A percentile compares a stretch with the other conserved stretches of the same genome.
Evolutionary conservation across 225 moss, liverwort and hornwort genomes (phyloP).

Genomic region (Asterella californica): DNA sequence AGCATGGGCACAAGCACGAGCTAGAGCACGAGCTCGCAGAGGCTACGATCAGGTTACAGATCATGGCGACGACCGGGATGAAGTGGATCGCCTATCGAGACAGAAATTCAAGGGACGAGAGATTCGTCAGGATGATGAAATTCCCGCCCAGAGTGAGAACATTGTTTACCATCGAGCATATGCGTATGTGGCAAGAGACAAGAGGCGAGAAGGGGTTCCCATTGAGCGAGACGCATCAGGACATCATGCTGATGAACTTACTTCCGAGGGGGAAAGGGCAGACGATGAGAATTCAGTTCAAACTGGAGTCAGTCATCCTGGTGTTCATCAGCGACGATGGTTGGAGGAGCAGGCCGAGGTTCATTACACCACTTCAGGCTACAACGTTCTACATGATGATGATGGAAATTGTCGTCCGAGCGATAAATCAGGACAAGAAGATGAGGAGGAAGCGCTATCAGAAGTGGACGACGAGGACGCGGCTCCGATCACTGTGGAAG

Average conservation of each 20-base stretch:
- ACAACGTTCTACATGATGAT: neutral
- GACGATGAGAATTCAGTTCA: neutral
- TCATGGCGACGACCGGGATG: neutral
- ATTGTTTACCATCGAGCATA: constrained; percentile 8
- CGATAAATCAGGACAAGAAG: neutral
- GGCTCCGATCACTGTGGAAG: neutral
- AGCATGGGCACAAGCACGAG: neutral
- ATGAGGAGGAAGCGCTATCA: neutral
- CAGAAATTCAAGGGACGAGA: neutral
- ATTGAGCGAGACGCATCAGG: neutral
- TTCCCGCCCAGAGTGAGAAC: neutral
- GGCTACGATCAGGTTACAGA: neutral
- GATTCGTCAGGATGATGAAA: neutral
- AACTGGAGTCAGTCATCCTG: neutral
- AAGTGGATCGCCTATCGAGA: neutral
- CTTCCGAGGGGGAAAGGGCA: neutral
- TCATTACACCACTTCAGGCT: neutral
- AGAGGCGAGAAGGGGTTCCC: neutral
- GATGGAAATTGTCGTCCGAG: neutral
- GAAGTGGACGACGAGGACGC: neutral
- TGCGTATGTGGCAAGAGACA: neutral
- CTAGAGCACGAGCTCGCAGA: neutral
- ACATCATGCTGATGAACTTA: neutral
- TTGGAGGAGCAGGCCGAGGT: neutral
- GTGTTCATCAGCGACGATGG: neutral